Evolutionary conservation across 257 asterid genomes (phyloP).

Genomic region (Anisodus acutangulus): DNA sequence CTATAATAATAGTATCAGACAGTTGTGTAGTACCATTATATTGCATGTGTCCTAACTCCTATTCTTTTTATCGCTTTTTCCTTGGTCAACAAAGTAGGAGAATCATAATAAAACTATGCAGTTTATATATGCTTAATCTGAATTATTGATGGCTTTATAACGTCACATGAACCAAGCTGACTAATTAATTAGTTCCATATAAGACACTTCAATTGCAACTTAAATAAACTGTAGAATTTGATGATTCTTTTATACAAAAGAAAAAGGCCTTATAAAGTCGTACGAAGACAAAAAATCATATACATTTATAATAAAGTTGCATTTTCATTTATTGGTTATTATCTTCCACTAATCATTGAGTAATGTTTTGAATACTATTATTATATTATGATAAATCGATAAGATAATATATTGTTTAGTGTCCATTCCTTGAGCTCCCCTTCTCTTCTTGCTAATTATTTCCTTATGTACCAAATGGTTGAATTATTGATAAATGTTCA

Average conservation of each 20-base stretch:
- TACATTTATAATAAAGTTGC: background rate
- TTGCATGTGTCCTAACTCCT: background rate
- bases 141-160: background rate
- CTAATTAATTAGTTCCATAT: background rate
- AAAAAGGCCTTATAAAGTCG: background rate
- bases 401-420: background rate
- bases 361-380: background rate
- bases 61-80: background rate
- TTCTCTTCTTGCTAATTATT: too few relatives aligned
- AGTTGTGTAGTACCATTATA: conserved; percentile 1
- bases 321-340: background rate
- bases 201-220: background rate
- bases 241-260: background rate
- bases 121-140: background rate
- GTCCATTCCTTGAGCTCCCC: background rate
- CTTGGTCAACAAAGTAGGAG: conserved; percentile 23
- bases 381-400: background rate
- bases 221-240: background rate
- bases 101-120: background rate
- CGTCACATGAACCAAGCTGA: background rate
- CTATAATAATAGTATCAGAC: background rate
- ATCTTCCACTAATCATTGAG: conserved; percentile 15
- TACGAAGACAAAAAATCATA: background rate
- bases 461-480: background rate
- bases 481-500: conserved; percentile 5